Conservation (phyloP, 1,139 yeast species). For the Suhomyces yuchorum region DNA sequence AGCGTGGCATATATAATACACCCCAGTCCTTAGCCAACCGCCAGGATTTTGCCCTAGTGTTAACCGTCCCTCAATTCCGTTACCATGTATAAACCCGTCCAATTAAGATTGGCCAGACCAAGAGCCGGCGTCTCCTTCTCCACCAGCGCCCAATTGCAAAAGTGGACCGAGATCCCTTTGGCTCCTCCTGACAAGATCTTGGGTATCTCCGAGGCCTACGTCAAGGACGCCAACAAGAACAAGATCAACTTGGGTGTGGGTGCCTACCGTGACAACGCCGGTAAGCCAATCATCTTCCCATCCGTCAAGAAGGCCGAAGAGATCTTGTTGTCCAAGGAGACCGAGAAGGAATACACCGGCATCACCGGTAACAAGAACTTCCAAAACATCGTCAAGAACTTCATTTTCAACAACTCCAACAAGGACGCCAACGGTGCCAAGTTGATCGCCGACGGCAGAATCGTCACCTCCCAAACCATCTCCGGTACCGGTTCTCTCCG, state of each 20-base stretch:
- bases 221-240: constrained; percentile 41
- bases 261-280: constrained; percentile 51
- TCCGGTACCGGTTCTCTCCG: constrained; percentile 64
- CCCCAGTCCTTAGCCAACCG: not conserved
- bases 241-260: constrained; percentile 55
- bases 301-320: constrained; percentile 50
- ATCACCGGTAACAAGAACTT: constrained; percentile 53
- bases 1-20: constrained; percentile 4
- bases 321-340: constrained; percentile 41
- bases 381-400: constrained; percentile 51
- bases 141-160: constrained; percentile 22
- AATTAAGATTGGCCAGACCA: constrained; percentile 10
- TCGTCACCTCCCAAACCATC: constrained; percentile 59
- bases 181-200: constrained; percentile 77
- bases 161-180: constrained; percentile 52
- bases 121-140: constrained; percentile 20
- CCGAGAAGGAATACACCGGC: constrained; percentile 60
- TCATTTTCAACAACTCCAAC: constrained; percentile 52
- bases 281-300: constrained; percentile 52
- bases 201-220: constrained; percentile 61
- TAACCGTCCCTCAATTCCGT: not conserved
- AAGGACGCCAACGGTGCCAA: constrained; percentile 51
- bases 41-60: not conserved
- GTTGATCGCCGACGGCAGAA: constrained; percentile 49
- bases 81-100: constrained; percentile 12